Percentiles rank a stretch among this genome's conserved stretches.
Conservation (phyloP, 805 yeast genomes). For the Kluyveromyces siamensis region DNA sequence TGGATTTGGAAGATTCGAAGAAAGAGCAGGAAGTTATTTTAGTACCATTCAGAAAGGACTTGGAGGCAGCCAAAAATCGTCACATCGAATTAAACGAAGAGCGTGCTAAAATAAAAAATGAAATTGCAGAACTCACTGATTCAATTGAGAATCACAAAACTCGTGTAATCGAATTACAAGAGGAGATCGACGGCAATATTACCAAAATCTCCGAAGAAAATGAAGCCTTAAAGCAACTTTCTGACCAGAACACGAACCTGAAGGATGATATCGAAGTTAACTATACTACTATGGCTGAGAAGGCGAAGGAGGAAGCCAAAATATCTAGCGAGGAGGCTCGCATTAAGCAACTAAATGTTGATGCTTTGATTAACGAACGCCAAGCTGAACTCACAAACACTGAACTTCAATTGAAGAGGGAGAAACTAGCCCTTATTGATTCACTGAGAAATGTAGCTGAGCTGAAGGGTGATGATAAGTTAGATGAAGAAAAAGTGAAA, state of each 20-base stretch:
- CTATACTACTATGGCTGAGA: conserved; percentile 21
- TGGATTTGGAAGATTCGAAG: conserved; percentile 22
- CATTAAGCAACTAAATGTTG: conserved; percentile 31
- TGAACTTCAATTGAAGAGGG: conserved; percentile 30
- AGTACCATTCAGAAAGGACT: conserved; percentile 34
- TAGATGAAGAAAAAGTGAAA: conserved; percentile 26
- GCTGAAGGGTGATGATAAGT: conserved; percentile 23
- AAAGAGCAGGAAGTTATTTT: conserved; percentile 30
- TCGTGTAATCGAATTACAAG: conserved; percentile 27
- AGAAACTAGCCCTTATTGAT: conserved; percentile 25
- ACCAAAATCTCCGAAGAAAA: conserved; percentile 24
- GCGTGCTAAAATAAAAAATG: conserved; percentile 28
- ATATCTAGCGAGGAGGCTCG: conserved; percentile 28
- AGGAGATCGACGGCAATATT: conserved; percentile 23
- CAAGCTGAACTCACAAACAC: conserved; percentile 29
- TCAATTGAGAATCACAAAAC: conserved; percentile 29
- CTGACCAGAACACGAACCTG: conserved; percentile 25
- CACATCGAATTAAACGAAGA: conserved; percentile 28
- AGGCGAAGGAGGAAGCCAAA: conserved; percentile 30
- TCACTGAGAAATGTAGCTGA: conserved; percentile 35
- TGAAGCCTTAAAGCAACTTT: conserved; percentile 25
- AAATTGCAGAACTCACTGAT: conserved; percentile 34
- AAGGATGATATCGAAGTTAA: conserved; percentile 14
- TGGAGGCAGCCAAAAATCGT: conserved; percentile 33
- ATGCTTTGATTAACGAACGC: conserved; percentile 29